A percentile compares a stretch with the other conserved stretches of the same genome.
Evolutionary conservation across 1,284 basidiomycete genomes (phyloP).

Genomic region (Erythrobasidium hasegawianum): DNA sequence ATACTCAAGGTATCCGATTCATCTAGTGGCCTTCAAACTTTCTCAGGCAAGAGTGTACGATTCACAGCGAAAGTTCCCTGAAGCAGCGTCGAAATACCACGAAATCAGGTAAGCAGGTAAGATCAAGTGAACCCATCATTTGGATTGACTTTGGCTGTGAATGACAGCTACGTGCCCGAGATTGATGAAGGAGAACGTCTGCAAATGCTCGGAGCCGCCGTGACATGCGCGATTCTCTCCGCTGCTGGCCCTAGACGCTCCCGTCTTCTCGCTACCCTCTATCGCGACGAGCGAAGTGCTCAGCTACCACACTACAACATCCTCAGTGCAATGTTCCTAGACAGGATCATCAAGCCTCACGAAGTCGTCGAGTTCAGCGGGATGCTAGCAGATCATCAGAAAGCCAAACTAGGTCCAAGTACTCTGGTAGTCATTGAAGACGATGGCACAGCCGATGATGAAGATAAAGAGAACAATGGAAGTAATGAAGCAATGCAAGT

Average conservation of each 20-base stretch:
- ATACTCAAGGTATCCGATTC: background rate
- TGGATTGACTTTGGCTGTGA: too few relatives aligned
- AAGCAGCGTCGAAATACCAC: constrained; percentile 92
- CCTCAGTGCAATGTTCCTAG: constrained; percentile 93
- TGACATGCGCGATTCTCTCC: constrained; percentile 95
- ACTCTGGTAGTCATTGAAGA: constrained; percentile 60
- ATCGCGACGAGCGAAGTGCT: constrained; percentile 82
- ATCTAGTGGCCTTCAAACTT: constrained; percentile 44
- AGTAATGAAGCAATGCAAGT: constrained; percentile 48
- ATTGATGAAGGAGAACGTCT: constrained; percentile 86
- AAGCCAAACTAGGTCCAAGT: constrained; percentile 63
- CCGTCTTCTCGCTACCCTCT: constrained; percentile 82
- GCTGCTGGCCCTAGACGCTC: constrained; percentile 94
- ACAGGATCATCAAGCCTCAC: constrained; percentile 83
- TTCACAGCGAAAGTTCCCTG: constrained; percentile 82
- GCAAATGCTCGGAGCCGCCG: constrained; percentile 83
- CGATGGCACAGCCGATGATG: constrained; percentile 54
- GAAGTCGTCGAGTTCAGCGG: constrained; percentile 87
- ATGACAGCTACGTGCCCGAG: constrained; percentile 38
- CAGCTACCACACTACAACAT: constrained; percentile 80
- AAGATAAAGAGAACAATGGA: constrained; percentile 51
- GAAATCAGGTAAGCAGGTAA: constrained; percentile 68
- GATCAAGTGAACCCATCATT: too few relatives aligned
- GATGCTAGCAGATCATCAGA: constrained; percentile 83
- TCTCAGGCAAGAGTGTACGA: constrained; percentile 80